Evolutionary conservation across 371 early-diverging fungal species (phyloP).

Genomic region (Choanephora cucurbitarum): DNA sequence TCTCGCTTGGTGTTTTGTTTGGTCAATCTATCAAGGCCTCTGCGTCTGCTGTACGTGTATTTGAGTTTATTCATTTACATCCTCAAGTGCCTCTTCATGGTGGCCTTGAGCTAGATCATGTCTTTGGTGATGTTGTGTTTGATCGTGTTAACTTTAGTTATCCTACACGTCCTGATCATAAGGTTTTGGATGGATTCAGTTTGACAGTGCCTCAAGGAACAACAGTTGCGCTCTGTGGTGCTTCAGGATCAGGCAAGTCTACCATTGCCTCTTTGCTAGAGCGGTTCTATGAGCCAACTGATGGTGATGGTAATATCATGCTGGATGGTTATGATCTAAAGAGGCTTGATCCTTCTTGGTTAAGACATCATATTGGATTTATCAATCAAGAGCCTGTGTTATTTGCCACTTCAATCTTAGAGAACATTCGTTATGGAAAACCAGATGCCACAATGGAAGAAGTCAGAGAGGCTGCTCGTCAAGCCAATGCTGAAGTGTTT

Average conservation of each 20-base stretch:
- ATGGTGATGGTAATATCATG: slow-evolving; percentile 58
- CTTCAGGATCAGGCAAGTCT: slow-evolving; percentile 69
- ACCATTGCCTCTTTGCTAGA: slow-evolving; percentile 69
- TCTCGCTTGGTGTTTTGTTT: slow-evolving; percentile 72
- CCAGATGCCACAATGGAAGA: slow-evolving; percentile 60
- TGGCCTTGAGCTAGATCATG: slow-evolving; percentile 37
- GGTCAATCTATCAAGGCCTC: slow-evolving; percentile 77
- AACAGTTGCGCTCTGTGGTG: slow-evolving; percentile 69
- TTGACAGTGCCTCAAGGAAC: slow-evolving; percentile 64
- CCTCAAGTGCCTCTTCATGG: slow-evolving; percentile 53
- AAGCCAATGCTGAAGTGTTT: slow-evolving; percentile 74
- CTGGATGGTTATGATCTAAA: slow-evolving; percentile 60
- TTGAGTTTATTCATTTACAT: slow-evolving; percentile 60
- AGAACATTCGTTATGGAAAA: slow-evolving; percentile 72
- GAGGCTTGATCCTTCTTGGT: slow-evolving; percentile 59
- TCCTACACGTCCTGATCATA: slow-evolving; percentile 64
- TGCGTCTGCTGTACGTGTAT: slow-evolving; percentile 67
- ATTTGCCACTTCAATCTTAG: slow-evolving; percentile 73
- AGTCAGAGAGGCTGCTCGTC: slow-evolving; percentile 64
- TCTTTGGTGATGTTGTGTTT: slow-evolving; percentile 63
- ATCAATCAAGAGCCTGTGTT: slow-evolving; percentile 78
- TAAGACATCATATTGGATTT: slow-evolving; percentile 66
- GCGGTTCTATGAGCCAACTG: slow-evolving; percentile 67
- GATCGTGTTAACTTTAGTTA: slow-evolving; percentile 68
- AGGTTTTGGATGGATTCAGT: slow-evolving; percentile 61